Evolutionary conservation across 164 flowering plant genomes (phyloP).

Genomic region (Saururus chinensis): DNA sequence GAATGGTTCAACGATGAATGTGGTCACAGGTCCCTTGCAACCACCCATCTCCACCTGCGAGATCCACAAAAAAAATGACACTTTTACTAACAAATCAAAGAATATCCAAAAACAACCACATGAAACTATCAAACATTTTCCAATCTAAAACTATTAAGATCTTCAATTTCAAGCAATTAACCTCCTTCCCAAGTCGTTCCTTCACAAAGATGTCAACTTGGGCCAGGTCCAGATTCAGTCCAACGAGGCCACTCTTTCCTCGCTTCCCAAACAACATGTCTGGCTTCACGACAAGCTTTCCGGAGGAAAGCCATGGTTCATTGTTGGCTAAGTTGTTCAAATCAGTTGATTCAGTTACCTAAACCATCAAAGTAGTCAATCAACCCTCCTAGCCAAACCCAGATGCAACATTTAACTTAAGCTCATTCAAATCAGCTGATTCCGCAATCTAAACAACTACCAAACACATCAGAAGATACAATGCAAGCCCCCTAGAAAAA

Average conservation of each 20-base stretch:
- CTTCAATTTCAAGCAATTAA: conserved; percentile 6
- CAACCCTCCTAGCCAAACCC: background rate
- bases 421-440: too few species aligned
- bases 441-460: too few species aligned
- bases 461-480: background rate
- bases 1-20: conserved; percentile 89
- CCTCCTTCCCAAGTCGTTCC: conserved; percentile 75
- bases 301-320: conserved; percentile 84
- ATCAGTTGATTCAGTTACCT: conserved; percentile 77
- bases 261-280: conserved; percentile 98
- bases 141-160: background rate
- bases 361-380: background rate
- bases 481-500: background rate
- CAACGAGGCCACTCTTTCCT: conserved; percentile 94
- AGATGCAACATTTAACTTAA: too few species aligned
- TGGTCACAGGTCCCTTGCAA: conserved; percentile 89
- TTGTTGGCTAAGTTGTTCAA: conserved; percentile 52
- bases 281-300: conserved; percentile 80
- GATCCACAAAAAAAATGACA: background rate
- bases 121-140: background rate
- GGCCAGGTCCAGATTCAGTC: conserved; percentile 75
- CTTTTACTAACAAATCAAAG: background rate
- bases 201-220: conserved; percentile 81
- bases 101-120: background rate
- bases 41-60: conserved; percentile 62